A percentile compares a stretch with the other conserved stretches of the same genome.
phyloP scores from a whole-genome alignment of 768 basidiomycete genomes.

The Leccinum longicurvipes region DNA sequence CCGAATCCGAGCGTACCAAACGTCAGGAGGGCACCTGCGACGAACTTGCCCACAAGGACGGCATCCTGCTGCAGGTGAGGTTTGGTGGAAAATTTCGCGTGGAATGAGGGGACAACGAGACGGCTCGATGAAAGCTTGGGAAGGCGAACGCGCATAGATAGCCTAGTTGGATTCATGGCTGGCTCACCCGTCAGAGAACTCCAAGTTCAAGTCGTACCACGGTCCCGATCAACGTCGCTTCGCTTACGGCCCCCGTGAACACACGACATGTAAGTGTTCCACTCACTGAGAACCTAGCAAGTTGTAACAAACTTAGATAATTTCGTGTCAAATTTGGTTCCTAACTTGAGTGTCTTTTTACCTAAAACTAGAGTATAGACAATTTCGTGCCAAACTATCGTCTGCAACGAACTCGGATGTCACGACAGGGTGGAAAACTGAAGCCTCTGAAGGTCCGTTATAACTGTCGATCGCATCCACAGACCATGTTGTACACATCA shows the following conservation, averaged over 20 bases:
- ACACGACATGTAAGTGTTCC: too few species aligned
- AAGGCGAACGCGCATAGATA: neutral
- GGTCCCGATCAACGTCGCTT: neutral
- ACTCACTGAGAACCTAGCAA: too few species aligned
- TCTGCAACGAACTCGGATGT: conserved; percentile 19
- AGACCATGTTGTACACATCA: neutral
- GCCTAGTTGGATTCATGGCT: neutral
- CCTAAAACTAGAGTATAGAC: too few species aligned
- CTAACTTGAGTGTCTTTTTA: too few species aligned
- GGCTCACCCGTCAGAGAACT: neutral
- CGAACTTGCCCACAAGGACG: conserved; percentile 9
- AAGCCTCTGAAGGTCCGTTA: conserved; percentile 76
- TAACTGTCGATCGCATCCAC: neutral
- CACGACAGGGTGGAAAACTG: conserved; percentile 77
- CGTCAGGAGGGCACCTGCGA: conserved; percentile 16
- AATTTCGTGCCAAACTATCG: conserved; percentile 3
- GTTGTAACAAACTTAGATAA: too few species aligned
- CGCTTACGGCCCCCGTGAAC: too few species aligned
- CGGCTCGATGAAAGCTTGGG: neutral
- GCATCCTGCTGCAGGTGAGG: conserved; percentile 5
- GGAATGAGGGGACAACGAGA: neutral
- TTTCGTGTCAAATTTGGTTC: too few species aligned
- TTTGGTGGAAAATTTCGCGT: neutral
- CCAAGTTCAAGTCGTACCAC: neutral
- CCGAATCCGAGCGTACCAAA: conserved; percentile 21